phyloP scores from a whole-genome alignment of 441 rosid genomes.

The Viola pubescens region DNA sequence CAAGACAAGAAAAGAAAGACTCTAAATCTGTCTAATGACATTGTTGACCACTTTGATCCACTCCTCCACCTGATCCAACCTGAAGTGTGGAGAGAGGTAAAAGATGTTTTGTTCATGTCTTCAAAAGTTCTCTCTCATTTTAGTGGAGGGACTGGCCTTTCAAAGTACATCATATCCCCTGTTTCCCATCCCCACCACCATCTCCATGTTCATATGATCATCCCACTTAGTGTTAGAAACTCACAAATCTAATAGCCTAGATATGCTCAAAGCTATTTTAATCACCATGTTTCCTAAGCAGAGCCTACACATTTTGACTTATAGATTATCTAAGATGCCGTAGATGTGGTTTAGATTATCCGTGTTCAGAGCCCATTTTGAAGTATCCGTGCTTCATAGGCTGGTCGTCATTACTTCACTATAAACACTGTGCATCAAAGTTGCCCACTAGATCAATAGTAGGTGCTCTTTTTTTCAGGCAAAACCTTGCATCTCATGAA shows the following conservation, averaged over 20 bases:
- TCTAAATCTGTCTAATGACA: conserved; percentile 39
- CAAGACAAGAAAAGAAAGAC: conserved; percentile 42
- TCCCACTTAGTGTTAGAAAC: conserved; percentile 2
- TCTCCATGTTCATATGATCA: conserved; percentile 4
- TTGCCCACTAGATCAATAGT: conserved; percentile 9
- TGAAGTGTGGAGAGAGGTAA: conserved; percentile 3
- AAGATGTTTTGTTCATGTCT: conserved; percentile 16
- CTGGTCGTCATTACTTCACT: too few relatives aligned
- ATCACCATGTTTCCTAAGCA: neutral
- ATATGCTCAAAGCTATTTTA: conserved; percentile 7
- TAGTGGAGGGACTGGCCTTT: conserved; percentile 27
- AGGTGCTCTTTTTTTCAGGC: neutral
- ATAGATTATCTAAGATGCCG: too few relatives aligned
- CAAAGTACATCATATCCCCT: conserved; percentile 27
- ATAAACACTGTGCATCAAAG: neutral
- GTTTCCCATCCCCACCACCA: conserved; percentile 20
- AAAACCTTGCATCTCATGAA: conserved; percentile 1
- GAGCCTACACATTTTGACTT: conserved; percentile 17
- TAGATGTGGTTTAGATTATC: neutral
- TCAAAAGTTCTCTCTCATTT: conserved; percentile 7
- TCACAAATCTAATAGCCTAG: neutral
- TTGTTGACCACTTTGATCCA: conserved; percentile 39
- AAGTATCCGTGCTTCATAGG: neutral
- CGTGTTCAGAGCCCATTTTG: neutral
- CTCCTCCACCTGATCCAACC: conserved; percentile 23